These are phyloP conservation scores for Cryptococcus depauperatus DNA, from an alignment of 1,284 basidiomycete species.

Conservation along the genomic window DNA sequence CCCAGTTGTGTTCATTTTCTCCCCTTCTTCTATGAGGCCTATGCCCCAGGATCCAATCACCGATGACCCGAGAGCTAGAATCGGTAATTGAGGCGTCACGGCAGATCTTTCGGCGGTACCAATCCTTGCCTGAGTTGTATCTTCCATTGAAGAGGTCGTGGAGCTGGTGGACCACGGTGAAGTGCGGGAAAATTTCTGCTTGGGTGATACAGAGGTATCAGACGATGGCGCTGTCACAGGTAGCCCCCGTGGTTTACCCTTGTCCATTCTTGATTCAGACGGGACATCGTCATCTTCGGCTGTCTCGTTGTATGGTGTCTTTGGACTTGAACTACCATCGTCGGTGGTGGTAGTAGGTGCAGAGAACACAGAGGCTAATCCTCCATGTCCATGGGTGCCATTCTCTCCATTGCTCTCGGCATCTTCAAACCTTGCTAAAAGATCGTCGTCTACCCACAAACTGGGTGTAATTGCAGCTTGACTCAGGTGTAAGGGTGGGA, in stretches of 20 bases:
- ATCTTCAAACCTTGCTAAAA: constrained; percentile 7
- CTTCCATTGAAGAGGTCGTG: neutral
- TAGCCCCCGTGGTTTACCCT: no score
- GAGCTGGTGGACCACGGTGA: neutral
- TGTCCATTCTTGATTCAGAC: neutral
- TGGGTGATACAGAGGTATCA: neutral
- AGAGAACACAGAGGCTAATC: neutral
- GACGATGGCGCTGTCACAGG: neutral
- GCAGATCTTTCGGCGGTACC: constrained; percentile 5
- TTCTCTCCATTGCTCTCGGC: neutral
- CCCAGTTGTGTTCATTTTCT: no score
- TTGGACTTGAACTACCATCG: no score
- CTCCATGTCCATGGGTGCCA: neutral
- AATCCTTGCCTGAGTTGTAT: neutral
- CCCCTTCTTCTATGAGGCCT: constrained; percentile 1
- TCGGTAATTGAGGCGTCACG: constrained; percentile 16
- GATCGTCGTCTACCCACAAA: constrained; percentile 14
- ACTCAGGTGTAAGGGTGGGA: constrained; percentile 7
- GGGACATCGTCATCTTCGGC: constrained; percentile 1
- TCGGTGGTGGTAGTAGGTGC: neutral
- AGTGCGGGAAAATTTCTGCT: neutral
- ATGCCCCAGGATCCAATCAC: neutral
- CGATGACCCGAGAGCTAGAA: constrained; percentile 4
- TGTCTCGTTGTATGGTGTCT: no score
- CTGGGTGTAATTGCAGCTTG: constrained; percentile 12